Base-by-base conservation (phyloP, 78 protist species). In the Tieghemostelium lacteum region DNA sequence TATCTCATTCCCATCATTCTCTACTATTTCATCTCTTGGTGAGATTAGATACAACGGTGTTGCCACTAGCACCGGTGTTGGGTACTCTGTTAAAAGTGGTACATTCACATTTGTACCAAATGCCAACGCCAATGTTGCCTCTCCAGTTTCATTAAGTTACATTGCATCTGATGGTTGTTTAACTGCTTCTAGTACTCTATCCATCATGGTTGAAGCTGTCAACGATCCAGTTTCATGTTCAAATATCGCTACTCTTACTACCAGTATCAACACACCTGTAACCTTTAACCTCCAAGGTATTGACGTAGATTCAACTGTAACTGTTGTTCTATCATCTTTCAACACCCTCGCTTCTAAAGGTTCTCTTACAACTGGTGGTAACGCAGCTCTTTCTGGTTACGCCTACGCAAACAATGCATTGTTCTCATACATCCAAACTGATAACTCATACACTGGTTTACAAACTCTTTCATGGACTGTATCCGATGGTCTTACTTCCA, bases 171-270 rank as follows among this genome's bases (percentile, higher is more conserved):
- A 20, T 0, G 76, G 91, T 45, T 83, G 91, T 45, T 42, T 36
- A 40, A 14, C 49, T 22, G 31, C 3, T 1, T 28, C 73, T 22
- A 54, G 45, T 14, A 69, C 69, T 3, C 29, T 39, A 2, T 6
- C n/a, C 16, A 40, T 83, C 55, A 45, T 20, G 22, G 60, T 83
- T 7, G 33, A 4, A 2, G 55, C 33, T 50, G 76, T 66, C 4
- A 83, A 69, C 57, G 65, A 73, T 52, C 67, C 57, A 37, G 78
- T 78, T 63, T 22, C 70, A 3, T 83, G 91, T 12, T 2, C 67
- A 33, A 24, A 12, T 36, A 16, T 34, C 26, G 28, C 50, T 1
- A 22, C 31, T 33, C 10, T 8, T 3, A 69, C 65, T 6, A 22
- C 22, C 24, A 26, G 22, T 14, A n/a, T 49, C 4, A 52, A 42